Base-by-base conservation (phyloP, 2,329 filamentous ascomycete genomes). In the Neurospora sp. region DNA sequence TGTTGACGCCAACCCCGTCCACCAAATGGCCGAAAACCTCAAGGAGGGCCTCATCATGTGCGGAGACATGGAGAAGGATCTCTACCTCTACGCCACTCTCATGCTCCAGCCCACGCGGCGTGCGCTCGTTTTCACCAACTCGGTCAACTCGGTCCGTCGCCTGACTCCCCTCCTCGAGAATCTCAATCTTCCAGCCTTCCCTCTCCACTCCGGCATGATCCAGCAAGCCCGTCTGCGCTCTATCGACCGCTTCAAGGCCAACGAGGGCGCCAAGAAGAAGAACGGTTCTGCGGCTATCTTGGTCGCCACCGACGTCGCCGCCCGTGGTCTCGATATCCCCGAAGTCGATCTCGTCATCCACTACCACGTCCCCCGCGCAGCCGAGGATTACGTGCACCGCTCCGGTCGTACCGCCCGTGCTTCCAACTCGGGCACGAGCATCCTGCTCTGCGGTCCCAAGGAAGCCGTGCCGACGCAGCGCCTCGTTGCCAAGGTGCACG, bases 211-310 rank as follows among this genome's bases (percentile, higher is more conserved):
- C 0, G 91, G 93, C 73, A 98, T 99, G 96, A 86, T 90, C 0
- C 96, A 99, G 80, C 98, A 98, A 80, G 94, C 96, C 3, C 93
- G 96, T 66, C 85, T 97, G n/a, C 90, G 95, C 46, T 95, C 93
- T 1, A 87, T 99, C 2, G 96, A 99, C 78, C 91, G 92, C 52
- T 98, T 99, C 81, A 90, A 91, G 1, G 87, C 87, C 2, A 83
- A 88, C 0, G 83, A 87, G 66, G 81, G 84, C 38, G 80, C 84
- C 42, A 66, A 70, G 46, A 71, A 66, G n/a, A 62, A 66, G 19
- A 70, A 58, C 17, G 77, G 81, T 0, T 87, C 90, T 33, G 71
- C 73, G 4, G 71, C 74, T 1, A 91, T 98, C 66, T 87, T 98
- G 2, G 87, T 99, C 19, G 93, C 96, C 3, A 98, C 96, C 0